Percentiles rank a stretch among this genome's conserved stretches.
Conservation (phyloP, 495 filamentous ascomycete genomes). For the Trichoderma reesei region DNA sequence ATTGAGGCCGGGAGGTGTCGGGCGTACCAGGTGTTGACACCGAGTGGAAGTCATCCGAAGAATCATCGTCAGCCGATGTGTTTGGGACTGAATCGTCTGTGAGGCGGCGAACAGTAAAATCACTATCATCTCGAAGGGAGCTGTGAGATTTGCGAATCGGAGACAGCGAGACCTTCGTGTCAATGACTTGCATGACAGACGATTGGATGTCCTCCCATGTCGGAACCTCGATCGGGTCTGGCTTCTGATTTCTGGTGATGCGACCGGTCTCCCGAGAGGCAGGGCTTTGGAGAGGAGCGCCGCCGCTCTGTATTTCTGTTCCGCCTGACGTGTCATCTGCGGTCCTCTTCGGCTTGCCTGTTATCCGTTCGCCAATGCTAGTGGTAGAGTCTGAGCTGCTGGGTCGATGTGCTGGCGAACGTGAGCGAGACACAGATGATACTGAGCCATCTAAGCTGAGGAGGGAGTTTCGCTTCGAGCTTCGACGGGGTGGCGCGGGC, state of each 20-base stretch:
- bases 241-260: neutral
- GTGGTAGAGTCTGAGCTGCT: neutral
- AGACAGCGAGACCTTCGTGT: neutral
- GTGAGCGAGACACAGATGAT: neutral
- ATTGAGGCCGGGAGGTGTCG: conserved; percentile 37
- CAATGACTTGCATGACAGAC: neutral
- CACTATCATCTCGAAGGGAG: conserved; percentile 1
- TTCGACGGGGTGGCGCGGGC: conserved; percentile 2
- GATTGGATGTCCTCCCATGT: neutral
- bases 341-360: neutral
- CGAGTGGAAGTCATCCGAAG: conserved; percentile 6
- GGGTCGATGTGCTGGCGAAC: neutral
- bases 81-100: neutral
- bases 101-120: conserved; percentile 1
- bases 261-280: neutral
- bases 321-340: neutral
- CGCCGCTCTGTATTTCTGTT: neutral
- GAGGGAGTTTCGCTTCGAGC: conserved; percentile 5
- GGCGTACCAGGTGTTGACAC: conserved; percentile 23
- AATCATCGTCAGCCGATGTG: neutral
- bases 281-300: neutral
- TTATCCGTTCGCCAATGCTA: neutral
- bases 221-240: neutral
- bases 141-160: neutral
- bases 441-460: neutral